phyloP scores from a whole-genome alignment of 1,284 basidiomycete genomes.

The Heimioporus punctisporus region DNA sequence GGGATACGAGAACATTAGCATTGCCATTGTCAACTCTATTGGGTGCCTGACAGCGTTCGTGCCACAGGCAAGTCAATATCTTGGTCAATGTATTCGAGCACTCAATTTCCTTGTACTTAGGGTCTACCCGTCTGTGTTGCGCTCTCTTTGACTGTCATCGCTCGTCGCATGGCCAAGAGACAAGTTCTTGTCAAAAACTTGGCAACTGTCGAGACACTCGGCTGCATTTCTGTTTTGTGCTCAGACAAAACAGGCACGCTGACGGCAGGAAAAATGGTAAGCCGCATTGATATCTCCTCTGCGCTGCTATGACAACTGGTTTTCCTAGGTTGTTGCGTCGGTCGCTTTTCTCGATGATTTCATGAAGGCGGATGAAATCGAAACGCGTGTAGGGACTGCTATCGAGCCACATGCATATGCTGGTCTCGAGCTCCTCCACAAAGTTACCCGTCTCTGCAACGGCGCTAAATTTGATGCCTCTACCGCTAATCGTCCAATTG shows the following conservation, averaged over 20 bases:
- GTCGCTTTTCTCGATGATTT: conserved; percentile 43
- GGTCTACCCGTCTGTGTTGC: conserved; percentile 55
- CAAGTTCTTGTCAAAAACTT: conserved; percentile 62
- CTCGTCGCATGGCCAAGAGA: conserved; percentile 50
- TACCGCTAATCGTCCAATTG: conserved; percentile 35
- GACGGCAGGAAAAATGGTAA: conserved; percentile 43
- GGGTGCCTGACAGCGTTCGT: conserved; percentile 53
- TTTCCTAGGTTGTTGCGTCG: conserved; percentile 40
- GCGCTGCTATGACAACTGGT: neutral
- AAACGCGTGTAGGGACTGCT: conserved; percentile 20
- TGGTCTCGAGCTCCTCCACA: conserved; percentile 38
- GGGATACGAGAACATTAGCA: conserved; percentile 40
- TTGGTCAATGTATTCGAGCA: neutral
- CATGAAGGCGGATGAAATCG: conserved; percentile 30
- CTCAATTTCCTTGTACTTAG: conserved; percentile 5
- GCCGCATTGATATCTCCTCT: neutral
- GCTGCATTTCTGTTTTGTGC: conserved; percentile 57
- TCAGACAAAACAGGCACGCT: conserved; percentile 59
- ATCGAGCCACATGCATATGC: conserved; percentile 12
- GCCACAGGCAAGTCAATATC: conserved; percentile 41
- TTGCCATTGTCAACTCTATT: conserved; percentile 47
- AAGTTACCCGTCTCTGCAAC: conserved; percentile 60
- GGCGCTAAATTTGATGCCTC: conserved; percentile 55
- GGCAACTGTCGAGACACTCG: conserved; percentile 62
- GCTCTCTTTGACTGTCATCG: conserved; percentile 52